phyloP scores from a whole-genome alignment of 2,329 filamentous ascomycete genomes.

The Apiospora hydei region DNA sequence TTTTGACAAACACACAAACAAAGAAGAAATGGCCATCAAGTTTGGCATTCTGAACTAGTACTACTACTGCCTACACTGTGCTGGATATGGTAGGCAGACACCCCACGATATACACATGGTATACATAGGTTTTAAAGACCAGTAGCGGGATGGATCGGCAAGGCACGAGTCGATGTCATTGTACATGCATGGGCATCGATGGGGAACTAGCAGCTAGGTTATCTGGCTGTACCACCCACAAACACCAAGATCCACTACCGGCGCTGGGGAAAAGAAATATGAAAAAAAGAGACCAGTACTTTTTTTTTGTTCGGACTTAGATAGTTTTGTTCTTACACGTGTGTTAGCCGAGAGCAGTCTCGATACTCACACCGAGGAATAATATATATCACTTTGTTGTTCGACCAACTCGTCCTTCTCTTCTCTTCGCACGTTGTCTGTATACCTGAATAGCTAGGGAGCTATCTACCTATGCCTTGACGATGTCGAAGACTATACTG shows the following conservation, averaged over 20 bases:
- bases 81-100: constrained; percentile 22
- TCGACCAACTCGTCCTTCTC: background rate
- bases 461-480: background rate
- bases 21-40: constrained; percentile 16
- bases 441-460: background rate
- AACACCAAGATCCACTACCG: constrained; percentile 2
- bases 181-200: constrained; percentile 17
- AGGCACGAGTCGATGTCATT: constrained; percentile 3
- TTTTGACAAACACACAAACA: constrained; percentile 6
- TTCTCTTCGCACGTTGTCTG: background rate
- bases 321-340: background rate
- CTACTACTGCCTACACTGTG: constrained; percentile 1
- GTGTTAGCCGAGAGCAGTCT: background rate
- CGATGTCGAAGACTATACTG: background rate
- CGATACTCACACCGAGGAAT: background rate
- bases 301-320: constrained; percentile 3
- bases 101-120: constrained; percentile 7
- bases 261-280: constrained; percentile 13
- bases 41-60: constrained; percentile 7
- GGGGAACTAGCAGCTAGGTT: constrained; percentile 12
- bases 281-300: background rate
- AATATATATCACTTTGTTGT: constrained; percentile 5
- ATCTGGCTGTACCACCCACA: background rate
- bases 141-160: constrained; percentile 18
- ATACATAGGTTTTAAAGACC: background rate